Evolutionary conservation across 2,329 filamentous ascomycete species (phyloP).

Genomic region (Clarireedia monteithiana): DNA sequence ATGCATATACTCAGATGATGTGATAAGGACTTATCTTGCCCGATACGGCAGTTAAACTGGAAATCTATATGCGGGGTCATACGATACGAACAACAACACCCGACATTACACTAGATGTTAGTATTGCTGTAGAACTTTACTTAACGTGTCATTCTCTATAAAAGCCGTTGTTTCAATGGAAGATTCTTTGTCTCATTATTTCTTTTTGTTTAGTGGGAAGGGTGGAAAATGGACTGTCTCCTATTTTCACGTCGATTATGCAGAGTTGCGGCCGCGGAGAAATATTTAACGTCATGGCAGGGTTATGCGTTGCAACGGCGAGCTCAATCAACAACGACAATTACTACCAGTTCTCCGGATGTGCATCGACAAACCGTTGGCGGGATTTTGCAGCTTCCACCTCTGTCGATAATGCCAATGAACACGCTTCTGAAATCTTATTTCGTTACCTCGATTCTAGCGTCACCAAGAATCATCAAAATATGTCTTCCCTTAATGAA

Average conservation of each 20-base stretch:
- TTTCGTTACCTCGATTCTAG: constrained; percentile 8
- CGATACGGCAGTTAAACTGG: background rate
- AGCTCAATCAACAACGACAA: background rate
- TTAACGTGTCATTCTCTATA: background rate
- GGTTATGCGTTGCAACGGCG: background rate
- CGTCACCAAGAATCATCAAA: constrained; percentile 9
- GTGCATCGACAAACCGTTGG: background rate
- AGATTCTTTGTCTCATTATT: background rate
- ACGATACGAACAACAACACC: background rate
- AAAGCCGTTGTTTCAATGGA: background rate
- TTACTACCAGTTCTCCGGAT: background rate
- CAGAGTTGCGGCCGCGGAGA: background rate
- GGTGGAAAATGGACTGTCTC: background rate
- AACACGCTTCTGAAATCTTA: constrained; percentile 3
- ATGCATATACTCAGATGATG: background rate
- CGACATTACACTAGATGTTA: background rate
- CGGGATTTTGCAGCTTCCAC: background rate
- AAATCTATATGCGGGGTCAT: background rate
- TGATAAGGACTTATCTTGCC: background rate
- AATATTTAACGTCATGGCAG: background rate
- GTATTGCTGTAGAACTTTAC: background rate
- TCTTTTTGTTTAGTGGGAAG: background rate
- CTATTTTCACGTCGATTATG: background rate
- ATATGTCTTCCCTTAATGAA: constrained; percentile 6
- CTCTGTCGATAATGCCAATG: constrained; percentile 12